Percentiles rank a stretch among this genome's conserved stretches.
These are phyloP conservation scores for Cardiospermum halicacabum DNA, from an alignment of 345 rosid genomes.

Conservation along the genomic window DNA sequence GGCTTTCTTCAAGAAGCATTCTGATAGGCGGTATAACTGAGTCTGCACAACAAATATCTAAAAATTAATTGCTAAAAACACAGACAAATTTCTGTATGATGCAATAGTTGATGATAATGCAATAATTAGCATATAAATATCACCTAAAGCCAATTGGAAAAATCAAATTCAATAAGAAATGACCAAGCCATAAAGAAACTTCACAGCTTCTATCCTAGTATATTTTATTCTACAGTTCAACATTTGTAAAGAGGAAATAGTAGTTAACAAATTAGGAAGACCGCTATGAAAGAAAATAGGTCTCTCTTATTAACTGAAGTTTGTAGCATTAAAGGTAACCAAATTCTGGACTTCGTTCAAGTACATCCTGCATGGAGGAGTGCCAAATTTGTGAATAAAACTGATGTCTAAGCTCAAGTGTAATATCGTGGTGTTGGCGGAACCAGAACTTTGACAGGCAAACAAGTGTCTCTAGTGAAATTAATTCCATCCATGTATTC, in stretches of 20 bases:
- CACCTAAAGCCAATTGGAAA: not conserved
- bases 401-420: not conserved
- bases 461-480: not conserved
- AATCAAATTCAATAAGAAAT: constrained; percentile 1
- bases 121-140: not conserved
- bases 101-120: not conserved
- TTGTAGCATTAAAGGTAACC: not conserved
- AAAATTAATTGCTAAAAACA: not conserved
- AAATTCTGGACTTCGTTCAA: not conserved
- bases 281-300: not conserved
- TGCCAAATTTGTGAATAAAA: not conserved
- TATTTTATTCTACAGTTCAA: not conserved
- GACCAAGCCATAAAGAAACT: not conserved
- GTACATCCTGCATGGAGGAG: not conserved
- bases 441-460: not conserved
- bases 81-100: not conserved
- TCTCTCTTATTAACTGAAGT: not conserved
- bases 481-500: not conserved
- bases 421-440: not conserved
- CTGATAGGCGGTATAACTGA: constrained; percentile 83
- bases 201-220: not conserved
- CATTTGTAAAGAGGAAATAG: not conserved
- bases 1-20: constrained; percentile 70
- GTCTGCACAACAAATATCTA: constrained; percentile 42
- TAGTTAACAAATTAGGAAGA: not conserved